Evolutionary conservation across 495 filamentous ascomycete species (phyloP), one percentile per base, ranked within the genome.

Genomic region (Polyplosphaeria fusca): DNA sequence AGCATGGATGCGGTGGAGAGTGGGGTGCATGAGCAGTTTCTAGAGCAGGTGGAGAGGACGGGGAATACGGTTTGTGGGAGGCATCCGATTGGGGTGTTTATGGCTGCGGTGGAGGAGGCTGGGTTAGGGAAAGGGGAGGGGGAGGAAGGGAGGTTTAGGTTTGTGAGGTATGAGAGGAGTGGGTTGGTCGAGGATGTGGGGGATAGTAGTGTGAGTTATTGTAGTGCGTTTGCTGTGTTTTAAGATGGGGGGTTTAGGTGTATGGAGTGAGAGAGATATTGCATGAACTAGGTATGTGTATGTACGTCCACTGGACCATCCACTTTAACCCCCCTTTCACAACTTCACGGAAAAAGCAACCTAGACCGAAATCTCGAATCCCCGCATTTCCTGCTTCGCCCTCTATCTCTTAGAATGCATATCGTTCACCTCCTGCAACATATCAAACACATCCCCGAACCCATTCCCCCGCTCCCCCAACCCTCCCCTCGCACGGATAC

Each of bases 201-300:
- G 16, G 94, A 96, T 64, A 95, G 87, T 65, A 96, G 91, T 57
- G 93, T 99, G 50, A 96, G 91, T 74, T 99, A 99, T 72, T 91
- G 86, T 5, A 87, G 85, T 67, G 88, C 86, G 56, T 90, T 86
- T 76, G 86, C 85, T 19, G 73, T 86, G 32, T 54, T 82, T n/a
- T 81, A 46, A 49, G 14, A 11, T 35, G 24, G 24, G 39, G 39
- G 39, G 7, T 7, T 35, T 7, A 35, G 14, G 30, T 7, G 30
- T 7, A 35, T 35, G 30, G 30, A 7, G 14, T 35, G 30, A 35
- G 30, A n/a, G n/a, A n/a, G n/a, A n/a, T n/a, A n/a, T n/a, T n/a
- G n/a, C n/a, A n/a, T n/a, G n/a, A n/a, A n/a, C n/a, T n/a, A n/a
- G n/a, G n/a, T n/a, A n/a, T n/a, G n/a, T n/a, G n/a, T n/a, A n/a